A percentile compares a stretch with the other conserved stretches of the same genome.
Conservation (phyloP, 106 monocot genomes). For the Gastrodia elata region DNA sequence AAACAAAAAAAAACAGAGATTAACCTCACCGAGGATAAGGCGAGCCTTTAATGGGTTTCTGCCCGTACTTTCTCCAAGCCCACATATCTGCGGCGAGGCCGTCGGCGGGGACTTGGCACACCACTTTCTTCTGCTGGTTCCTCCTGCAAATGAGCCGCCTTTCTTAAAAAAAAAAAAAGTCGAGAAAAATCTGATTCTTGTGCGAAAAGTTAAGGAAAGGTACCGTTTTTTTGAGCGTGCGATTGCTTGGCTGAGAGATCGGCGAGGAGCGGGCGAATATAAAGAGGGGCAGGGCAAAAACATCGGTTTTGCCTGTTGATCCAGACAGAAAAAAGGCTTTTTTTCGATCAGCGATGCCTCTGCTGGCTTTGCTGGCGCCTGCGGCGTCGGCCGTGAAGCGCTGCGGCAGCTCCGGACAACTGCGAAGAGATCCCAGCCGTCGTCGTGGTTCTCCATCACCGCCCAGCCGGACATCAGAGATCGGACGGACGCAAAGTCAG, state of each 20-base stretch:
- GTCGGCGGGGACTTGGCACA: slow-evolving; percentile 56
- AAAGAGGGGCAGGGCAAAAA: not conserved
- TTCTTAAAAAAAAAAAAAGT: not conserved
- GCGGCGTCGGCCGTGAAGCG: not conserved
- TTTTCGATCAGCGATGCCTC: slow-evolving; percentile 14
- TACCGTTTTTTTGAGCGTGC: slow-evolving; percentile 7
- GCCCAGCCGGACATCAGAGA: not conserved
- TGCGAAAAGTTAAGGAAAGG: not conserved
- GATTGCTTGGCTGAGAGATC: not conserved
- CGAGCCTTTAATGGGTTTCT: slow-evolving; percentile 95
- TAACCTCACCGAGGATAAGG: slow-evolving; percentile 60
- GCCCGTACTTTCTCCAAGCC: slow-evolving; percentile 95
- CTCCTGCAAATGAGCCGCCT: slow-evolving; percentile 24
- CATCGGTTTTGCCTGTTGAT: not conserved
- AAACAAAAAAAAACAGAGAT: not conserved
- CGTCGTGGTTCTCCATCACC: slow-evolving; percentile 26
- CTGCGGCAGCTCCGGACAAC: slow-evolving; percentile 47
- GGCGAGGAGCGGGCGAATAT: not conserved
- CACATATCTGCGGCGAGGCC: slow-evolving; percentile 59
- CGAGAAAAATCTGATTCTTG: no score
- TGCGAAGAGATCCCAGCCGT: slow-evolving; percentile 50
- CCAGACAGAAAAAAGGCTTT: slow-evolving; percentile 29
- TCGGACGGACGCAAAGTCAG: not conserved
- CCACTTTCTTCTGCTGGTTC: slow-evolving; percentile 75
- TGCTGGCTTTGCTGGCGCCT: not conserved